Evolutionary conservation across 129 eudicot species (phyloP), one percentile per base, ranked within the genome.

Genomic region (Pulicaria dysenterica): DNA sequence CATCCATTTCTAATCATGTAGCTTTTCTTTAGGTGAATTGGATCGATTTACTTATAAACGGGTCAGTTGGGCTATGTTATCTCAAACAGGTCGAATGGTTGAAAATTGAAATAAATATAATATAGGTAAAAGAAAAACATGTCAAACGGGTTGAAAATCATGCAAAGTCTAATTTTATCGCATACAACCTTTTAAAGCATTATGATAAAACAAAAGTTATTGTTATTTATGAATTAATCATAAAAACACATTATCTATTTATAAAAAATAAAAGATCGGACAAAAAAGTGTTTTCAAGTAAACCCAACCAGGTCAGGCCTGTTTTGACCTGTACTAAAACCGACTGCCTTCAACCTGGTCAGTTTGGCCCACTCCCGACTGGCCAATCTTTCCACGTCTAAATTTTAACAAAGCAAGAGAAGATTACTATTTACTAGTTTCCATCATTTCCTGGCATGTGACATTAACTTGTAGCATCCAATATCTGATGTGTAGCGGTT

Each of bases 21-120:
- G 97, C 97, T 94, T 80, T 72, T 83, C 83, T 68, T 84, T 16
- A 90, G 77, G 37, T 16, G 60, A 19, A 6, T 44, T 55, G 13
- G 19, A 16, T 37, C 37, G 37, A 55, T 55, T 19, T 0, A 7
- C 37, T 55, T 16, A 14, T 50, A 4, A 14, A 5, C 19, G 60
- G 12, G 60, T 55, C 19, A 37, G 19, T 37, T 37, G 3, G 49
- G 37, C 19, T 37, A 2, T 24, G 31, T 24, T 24, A 24, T 24
- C 31, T 24, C 31, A 24, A 24, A 24, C 31, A 24, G 59, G 59
- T 36, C 59, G 19, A 16, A 54, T 54, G 13, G 37, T 24, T 24
- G n/a, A n/a, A n/a, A n/a, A n/a, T n/a, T n/a, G n/a, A 24, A 24
- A 24, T 24, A 24, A 24, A 24, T 0, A 0, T 0, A 24, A 24